A percentile compares a stretch with the other conserved stretches of the same genome.
phyloP scores from a whole-genome alignment of 371 early-diverging fungal species.

The Mortierella sp. region DNA sequence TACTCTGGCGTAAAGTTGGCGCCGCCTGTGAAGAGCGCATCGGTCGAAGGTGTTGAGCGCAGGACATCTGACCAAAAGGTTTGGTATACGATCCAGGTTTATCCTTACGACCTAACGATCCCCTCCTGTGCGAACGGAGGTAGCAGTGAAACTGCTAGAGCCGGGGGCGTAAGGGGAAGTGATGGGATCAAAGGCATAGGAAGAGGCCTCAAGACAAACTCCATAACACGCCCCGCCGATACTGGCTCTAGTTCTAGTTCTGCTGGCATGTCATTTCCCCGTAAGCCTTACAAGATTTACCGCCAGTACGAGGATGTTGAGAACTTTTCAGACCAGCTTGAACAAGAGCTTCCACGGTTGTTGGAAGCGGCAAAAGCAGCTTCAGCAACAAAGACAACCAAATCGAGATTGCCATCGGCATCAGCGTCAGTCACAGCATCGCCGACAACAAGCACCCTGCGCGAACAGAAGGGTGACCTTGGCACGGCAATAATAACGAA shows the following conservation, averaged over 20 bases:
- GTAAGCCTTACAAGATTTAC: constrained; percentile 44
- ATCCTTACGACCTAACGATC: constrained; percentile 28
- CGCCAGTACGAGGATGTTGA: constrained; percentile 48
- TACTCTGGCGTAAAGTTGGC: constrained; percentile 50
- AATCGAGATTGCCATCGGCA: background rate
- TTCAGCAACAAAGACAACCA: constrained; percentile 1
- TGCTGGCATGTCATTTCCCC: constrained; percentile 22
- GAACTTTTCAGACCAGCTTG: constrained; percentile 51
- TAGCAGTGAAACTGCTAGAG: background rate
- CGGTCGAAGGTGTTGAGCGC: constrained; percentile 19
- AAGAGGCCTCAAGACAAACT: no score
- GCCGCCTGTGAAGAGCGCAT: constrained; percentile 33
- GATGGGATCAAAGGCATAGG: background rate
- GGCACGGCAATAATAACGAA: no score
- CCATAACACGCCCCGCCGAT: no score
- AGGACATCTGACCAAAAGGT: constrained; percentile 23
- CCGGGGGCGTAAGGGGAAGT: background rate
- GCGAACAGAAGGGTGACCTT: no score
- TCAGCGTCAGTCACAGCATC: background rate
- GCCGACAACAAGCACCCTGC: no score
- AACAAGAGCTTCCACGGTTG: constrained; percentile 32
- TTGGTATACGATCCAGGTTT: constrained; percentile 50
- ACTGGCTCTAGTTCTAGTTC: no score
- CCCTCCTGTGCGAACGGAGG: background rate
- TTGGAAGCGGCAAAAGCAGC: constrained; percentile 1